phyloP scores from a whole-genome alignment of 352 stramenopile species.

The Globisporangium splendens region DNA sequence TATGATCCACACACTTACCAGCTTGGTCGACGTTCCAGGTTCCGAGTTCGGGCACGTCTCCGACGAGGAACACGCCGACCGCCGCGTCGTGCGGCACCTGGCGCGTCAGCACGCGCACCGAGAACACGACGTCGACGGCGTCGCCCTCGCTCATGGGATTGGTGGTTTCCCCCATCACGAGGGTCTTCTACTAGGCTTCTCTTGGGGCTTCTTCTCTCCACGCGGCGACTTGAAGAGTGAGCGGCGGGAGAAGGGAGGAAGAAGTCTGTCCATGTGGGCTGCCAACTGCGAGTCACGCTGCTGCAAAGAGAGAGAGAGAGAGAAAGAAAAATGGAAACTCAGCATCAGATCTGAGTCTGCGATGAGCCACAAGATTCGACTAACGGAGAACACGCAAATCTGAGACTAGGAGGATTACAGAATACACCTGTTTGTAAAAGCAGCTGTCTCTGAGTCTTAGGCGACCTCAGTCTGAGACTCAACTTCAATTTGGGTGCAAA shows the following conservation, averaged over 20 bases:
- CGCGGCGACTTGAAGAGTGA: neutral
- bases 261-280: no score
- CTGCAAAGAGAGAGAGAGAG: neutral
- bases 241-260: no score
- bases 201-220: neutral
- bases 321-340: constrained; percentile 1
- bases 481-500: no score
- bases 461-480: no score
- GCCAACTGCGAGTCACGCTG: neutral
- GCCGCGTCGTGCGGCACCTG: constrained; percentile 14
- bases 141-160: neutral
- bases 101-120: constrained; percentile 27
- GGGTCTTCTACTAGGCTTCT: neutral
- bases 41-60: constrained; percentile 48
- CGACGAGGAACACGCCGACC: constrained; percentile 46
- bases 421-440: no score
- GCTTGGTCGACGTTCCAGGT: constrained; percentile 55
- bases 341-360: constrained; percentile 6
- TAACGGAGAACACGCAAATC: no score
- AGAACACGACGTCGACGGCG: constrained; percentile 27
- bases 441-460: no score
- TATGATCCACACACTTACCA: constrained; percentile 17
- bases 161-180: neutral
- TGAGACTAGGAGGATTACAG: no score
- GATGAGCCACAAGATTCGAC: constrained; percentile 1